Percentiles rank a stretch among this genome's conserved stretches.
Conservation (phyloP, 495 filamentous ascomycete species). For the Emericellopsis terricola region DNA sequence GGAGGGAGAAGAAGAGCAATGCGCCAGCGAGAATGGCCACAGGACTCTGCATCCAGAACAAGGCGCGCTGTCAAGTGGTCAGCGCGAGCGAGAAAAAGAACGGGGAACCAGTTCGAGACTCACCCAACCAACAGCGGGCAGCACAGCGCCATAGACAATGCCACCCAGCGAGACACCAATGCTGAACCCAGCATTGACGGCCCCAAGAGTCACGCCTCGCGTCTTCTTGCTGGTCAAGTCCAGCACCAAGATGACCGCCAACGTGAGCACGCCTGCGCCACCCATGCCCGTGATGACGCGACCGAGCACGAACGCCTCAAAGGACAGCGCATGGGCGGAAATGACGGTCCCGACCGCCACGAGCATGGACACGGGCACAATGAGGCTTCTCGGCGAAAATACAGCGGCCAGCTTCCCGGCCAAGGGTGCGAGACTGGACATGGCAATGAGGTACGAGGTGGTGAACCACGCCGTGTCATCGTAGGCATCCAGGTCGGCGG, state of each 20-base stretch:
- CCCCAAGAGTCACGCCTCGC: constrained; percentile 50
- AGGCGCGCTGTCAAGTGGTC: constrained; percentile 34
- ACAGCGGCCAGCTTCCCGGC: constrained; percentile 47
- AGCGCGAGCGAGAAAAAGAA: neutral
- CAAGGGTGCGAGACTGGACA: constrained; percentile 47
- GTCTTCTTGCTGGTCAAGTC: constrained; percentile 44
- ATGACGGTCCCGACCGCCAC: constrained; percentile 44
- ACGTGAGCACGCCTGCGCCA: constrained; percentile 45
- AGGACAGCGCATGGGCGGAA: constrained; percentile 34
- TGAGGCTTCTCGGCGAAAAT: constrained; percentile 43
- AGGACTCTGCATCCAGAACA: constrained; percentile 53
- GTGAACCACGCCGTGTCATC: constrained; percentile 59
- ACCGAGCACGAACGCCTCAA: constrained; percentile 46
- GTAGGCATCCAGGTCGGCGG: constrained; percentile 52
- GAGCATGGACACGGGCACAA: constrained; percentile 34
- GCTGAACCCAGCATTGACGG: constrained; percentile 41
- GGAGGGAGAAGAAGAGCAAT: constrained; percentile 41
- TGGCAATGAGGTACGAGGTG: constrained; percentile 51
- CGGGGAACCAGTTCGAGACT: constrained; percentile 7
- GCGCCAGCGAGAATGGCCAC: constrained; percentile 35
- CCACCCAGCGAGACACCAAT: constrained; percentile 53
- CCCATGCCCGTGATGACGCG: constrained; percentile 46
- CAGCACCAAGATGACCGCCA: constrained; percentile 49
- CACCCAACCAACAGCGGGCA: constrained; percentile 50
- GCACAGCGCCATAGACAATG: constrained; percentile 45